phyloP scores from a whole-genome alignment of 345 rosid genomes.

The Bruguiera parviflora region DNA sequence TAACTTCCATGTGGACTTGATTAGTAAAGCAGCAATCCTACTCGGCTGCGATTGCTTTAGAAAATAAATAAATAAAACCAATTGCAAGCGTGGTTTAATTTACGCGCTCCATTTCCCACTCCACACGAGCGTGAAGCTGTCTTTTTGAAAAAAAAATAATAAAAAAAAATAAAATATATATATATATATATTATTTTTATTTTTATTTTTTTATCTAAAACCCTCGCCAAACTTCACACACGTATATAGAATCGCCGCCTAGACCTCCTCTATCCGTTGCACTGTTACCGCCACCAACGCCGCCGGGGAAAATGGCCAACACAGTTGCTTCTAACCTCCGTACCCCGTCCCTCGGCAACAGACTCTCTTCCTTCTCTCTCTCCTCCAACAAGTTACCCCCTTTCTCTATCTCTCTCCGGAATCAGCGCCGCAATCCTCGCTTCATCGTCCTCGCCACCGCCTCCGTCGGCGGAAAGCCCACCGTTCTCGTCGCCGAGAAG shows the following conservation, averaged over 20 bases:
- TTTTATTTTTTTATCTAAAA: slow-evolving; percentile 8
- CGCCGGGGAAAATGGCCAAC: slow-evolving; percentile 1
- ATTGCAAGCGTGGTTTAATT: background rate
- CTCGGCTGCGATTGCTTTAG: too few relatives aligned
- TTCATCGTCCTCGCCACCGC: slow-evolving; percentile 16
- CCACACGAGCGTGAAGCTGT: slow-evolving; percentile 4
- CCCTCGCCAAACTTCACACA: slow-evolving; percentile 18
- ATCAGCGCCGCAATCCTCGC: slow-evolving; percentile 4
- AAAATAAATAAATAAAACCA: background rate
- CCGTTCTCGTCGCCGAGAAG: slow-evolving; percentile 24
- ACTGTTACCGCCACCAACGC: background rate
- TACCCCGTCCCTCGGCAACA: background rate
- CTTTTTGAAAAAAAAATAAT: background rate
- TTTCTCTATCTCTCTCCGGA: background rate
- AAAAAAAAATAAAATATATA: too few relatives aligned
- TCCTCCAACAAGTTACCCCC: background rate
- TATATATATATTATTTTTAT: too few relatives aligned
- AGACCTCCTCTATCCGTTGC: slow-evolving; percentile 2
- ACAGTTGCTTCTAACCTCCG: slow-evolving; percentile 13
- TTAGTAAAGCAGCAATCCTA: too few relatives aligned
- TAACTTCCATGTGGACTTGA: too few relatives aligned
- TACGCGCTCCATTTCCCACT: background rate
- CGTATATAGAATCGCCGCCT: background rate
- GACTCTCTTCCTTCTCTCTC: slow-evolving; percentile 6
- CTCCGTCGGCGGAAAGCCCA: slow-evolving; percentile 16